Base-by-base conservation (phyloP, 371 early-diverging fungal species). In the Syncephalastrum monosporum region DNA sequence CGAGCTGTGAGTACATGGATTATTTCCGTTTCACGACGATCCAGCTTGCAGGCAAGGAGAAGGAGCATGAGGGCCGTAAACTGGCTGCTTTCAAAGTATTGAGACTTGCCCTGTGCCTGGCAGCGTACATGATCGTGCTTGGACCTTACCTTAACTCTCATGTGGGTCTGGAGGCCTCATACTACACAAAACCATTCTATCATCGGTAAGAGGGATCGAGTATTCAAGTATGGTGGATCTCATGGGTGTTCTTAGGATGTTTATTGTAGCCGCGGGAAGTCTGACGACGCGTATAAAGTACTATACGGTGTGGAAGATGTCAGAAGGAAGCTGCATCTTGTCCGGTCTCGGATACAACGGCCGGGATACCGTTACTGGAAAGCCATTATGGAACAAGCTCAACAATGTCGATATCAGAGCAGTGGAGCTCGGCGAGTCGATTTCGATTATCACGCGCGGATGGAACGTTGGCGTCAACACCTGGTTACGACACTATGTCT, bases 381-480 rank as follows among this genome's bases (percentile, higher is more conserved):
- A 68, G 24, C 57, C 74, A 6, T 55, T 55, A 38, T 85, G 83
- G 81, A 64, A 84, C 56, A 79, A 81, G 29, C 71, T 87, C 8
- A 76, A 84, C 33, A 95, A 95, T 64, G 82, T 94, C 29, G 71
- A 87, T 24, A 76, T 93, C 38, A 33, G 8, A 33, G 6, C 38
- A 12, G 38, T 33, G 38, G 38, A 33, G 12, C 12, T 33, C 10
- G 38, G 38, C 38, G 10, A 33, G 10, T 33, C 38, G 2, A 3
- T 33, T 0, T 33, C 38, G 0, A 33, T 33, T 12, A 33, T 33
- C 8, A 10, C 38, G 12, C 5, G 38, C 5, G 38, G 38, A 33
- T 97, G 97, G 96, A 97, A 96, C 72, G 85, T 89, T 61, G 86
- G 89, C 45, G 93, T 95, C 3, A 90, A 89, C 59, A 69, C 71